These are phyloP conservation scores for Corymbia citriodora DNA, from an alignment of 441 rosid species.

Conservation along the genomic window DNA sequence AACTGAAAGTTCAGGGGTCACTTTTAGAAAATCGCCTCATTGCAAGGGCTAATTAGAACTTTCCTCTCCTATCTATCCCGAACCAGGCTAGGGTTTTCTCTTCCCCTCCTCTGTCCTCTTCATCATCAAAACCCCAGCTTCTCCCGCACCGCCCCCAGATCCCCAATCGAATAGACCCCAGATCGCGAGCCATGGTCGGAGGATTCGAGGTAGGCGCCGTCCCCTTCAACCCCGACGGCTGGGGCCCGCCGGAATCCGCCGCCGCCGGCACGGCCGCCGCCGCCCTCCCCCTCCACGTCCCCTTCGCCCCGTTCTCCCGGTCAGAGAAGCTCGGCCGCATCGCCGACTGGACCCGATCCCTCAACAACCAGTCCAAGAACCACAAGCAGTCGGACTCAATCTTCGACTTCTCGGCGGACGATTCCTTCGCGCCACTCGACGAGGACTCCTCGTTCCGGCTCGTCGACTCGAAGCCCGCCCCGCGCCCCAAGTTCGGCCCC, in stretches of 20 bases:
- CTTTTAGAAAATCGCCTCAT: not conserved
- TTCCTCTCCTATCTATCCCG: not conserved
- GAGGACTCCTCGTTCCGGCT: conserved; percentile 76
- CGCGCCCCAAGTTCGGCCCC: conserved; percentile 82
- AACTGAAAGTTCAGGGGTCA: not conserved
- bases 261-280: conserved; percentile 12
- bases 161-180: not conserved
- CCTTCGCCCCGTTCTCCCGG: conserved; percentile 76
- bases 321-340: conserved; percentile 84
- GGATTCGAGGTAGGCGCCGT: conserved; percentile 54
- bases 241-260: conserved; percentile 79
- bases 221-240: conserved; percentile 77
- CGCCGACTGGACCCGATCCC: conserved; percentile 74
- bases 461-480: conserved; percentile 76
- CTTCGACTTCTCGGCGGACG: conserved; percentile 60
- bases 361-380: conserved; percentile 28
- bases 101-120: no score
- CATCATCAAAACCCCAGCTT: not conserved
- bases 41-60: not conserved
- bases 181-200: conserved; percentile 24
- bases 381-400: conserved; percentile 54
- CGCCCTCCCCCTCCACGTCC: conserved; percentile 39
- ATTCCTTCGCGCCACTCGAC: conserved; percentile 36
- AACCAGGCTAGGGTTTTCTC: not conserved
- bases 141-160: not conserved